These are phyloP conservation scores for Nicotiana undulata DNA, from an alignment of 257 asterid genomes.

Conservation along the genomic window DNA sequence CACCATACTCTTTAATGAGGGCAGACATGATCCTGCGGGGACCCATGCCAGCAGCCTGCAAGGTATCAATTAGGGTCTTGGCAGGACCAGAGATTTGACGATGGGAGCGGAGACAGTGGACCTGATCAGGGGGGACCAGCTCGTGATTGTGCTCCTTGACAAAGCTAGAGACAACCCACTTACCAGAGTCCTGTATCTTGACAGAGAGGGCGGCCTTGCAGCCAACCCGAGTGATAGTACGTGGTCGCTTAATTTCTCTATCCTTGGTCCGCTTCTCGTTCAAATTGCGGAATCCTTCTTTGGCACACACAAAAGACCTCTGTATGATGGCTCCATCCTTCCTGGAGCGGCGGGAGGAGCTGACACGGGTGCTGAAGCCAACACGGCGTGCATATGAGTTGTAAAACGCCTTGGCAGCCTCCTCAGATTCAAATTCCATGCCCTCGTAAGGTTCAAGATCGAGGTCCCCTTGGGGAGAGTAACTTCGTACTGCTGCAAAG, in stretches of 20 bases:
- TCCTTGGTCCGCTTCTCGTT: slow-evolving; percentile 89
- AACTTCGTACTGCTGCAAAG: neutral
- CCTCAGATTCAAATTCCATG: slow-evolving; percentile 97
- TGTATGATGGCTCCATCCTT: slow-evolving; percentile 97
- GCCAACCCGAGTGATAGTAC: slow-evolving; percentile 86
- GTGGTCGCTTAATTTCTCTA: slow-evolving; percentile 83
- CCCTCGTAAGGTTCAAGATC: slow-evolving; percentile 95
- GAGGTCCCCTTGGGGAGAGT: slow-evolving; percentile 9
- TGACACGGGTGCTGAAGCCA: slow-evolving; percentile 98
- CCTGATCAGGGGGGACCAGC: slow-evolving; percentile 92
- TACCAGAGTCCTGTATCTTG: slow-evolving; percentile 88
- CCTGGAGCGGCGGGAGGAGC: slow-evolving; percentile 98
- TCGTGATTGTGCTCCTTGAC: slow-evolving; percentile 89
- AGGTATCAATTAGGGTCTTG: slow-evolving; percentile 82
- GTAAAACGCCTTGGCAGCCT: slow-evolving; percentile 94
- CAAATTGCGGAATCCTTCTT: slow-evolving; percentile 90
- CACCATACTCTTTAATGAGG: slow-evolving; percentile 92
- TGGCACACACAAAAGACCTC: slow-evolving; percentile 95
- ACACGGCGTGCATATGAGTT: slow-evolving; percentile 89
- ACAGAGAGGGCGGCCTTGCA: slow-evolving; percentile 91
- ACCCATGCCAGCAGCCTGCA: slow-evolving; percentile 99
- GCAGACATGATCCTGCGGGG: slow-evolving; percentile 97
- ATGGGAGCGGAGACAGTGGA: slow-evolving; percentile 89
- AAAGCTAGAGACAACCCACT: slow-evolving; percentile 79
- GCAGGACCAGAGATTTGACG: slow-evolving; percentile 97